phyloP scores from a whole-genome alignment of 768 basidiomycete genomes.

The Amyloporia xantha region DNA sequence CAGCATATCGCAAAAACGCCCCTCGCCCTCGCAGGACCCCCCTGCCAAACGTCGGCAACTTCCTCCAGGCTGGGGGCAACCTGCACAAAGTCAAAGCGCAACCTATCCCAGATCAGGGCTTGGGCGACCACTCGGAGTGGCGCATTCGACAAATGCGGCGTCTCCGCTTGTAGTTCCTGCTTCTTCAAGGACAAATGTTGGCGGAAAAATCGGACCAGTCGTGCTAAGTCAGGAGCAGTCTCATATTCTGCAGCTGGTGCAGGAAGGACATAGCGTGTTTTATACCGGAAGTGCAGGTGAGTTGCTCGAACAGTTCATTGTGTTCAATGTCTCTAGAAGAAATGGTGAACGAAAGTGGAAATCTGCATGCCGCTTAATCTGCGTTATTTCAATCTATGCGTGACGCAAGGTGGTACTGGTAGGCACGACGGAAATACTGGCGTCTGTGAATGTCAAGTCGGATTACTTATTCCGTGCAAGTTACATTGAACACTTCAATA shows the following conservation, averaged over 20 bases:
- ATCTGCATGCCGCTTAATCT: too few relatives aligned
- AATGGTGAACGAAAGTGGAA: too few relatives aligned
- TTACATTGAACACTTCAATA: too few relatives aligned
- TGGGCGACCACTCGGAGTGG: constrained; percentile 3
- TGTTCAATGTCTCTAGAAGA: too few relatives aligned
- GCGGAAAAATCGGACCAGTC: constrained; percentile 32
- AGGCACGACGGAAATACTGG: too few relatives aligned
- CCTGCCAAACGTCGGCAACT: constrained; percentile 51
- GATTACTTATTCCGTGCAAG: too few relatives aligned
- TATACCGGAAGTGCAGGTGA: constrained; percentile 97
- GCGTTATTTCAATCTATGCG: too few relatives aligned
- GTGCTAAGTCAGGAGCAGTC: constrained; percentile 83
- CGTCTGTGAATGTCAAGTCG: too few relatives aligned
- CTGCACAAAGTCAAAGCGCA: constrained; percentile 1
- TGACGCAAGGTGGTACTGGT: too few relatives aligned
- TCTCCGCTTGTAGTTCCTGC: constrained; percentile 21
- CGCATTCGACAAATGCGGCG: constrained; percentile 7
- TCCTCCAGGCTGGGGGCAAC: constrained; percentile 29
- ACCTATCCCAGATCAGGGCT: constrained; percentile 5
- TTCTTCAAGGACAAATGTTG: constrained; percentile 11
- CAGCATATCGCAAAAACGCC: constrained; percentile 25
- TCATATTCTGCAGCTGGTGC: constrained; percentile 73
- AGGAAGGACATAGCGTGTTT: constrained; percentile 71
- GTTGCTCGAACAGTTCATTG: too few relatives aligned
- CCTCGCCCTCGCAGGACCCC: constrained; percentile 16